Conservation (phyloP, 2,329 filamentous ascomycete species). For the Cryphonectria japonica region DNA sequence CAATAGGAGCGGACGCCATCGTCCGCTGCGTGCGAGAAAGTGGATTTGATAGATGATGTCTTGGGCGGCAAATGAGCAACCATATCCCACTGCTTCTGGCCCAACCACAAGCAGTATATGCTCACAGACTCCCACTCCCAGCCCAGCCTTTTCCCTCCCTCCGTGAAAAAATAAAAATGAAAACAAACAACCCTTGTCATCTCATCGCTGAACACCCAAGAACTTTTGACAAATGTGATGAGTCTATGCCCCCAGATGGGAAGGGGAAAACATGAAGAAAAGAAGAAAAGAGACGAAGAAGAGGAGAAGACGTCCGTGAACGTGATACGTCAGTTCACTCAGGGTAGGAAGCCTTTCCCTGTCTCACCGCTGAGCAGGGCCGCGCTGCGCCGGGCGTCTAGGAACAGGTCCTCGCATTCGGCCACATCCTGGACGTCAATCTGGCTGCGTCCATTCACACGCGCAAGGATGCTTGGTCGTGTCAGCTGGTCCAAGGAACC, state of each 20-base stretch:
- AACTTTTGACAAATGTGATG: slow-evolving; percentile 35
- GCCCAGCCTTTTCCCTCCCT: slow-evolving; percentile 30
- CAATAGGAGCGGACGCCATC: slow-evolving; percentile 14
- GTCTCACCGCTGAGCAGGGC: slow-evolving; percentile 66
- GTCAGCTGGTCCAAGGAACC: slow-evolving; percentile 40
- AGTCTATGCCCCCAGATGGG: slow-evolving; percentile 27
- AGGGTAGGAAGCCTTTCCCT: slow-evolving; percentile 67
- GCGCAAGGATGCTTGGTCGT: slow-evolving; percentile 74
- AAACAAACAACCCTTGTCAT: slow-evolving; percentile 25
- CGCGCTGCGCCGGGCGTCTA: slow-evolving; percentile 80
- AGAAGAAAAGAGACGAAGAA: neutral
- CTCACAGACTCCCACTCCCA: slow-evolving; percentile 35
- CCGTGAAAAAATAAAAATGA: slow-evolving; percentile 2
- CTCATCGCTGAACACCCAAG: slow-evolving; percentile 30
- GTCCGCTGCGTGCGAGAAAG: slow-evolving; percentile 16
- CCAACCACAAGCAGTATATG: slow-evolving; percentile 27
- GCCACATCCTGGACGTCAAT: slow-evolving; percentile 78
- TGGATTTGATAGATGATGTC: slow-evolving; percentile 14
- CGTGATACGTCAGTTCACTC: slow-evolving; percentile 50
- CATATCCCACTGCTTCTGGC: slow-evolving; percentile 20
- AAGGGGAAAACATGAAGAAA: neutral
- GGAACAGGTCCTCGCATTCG: slow-evolving; percentile 83
- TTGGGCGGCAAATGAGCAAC: slow-evolving; percentile 25
- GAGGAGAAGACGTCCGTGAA: slow-evolving; percentile 24
- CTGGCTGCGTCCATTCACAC: slow-evolving; percentile 76